A percentile compares a stretch with the other conserved stretches of the same genome.
Evolutionary conservation across 2,329 filamentous ascomycete genomes (phyloP).

Genomic region (Aspergillus sp.): DNA sequence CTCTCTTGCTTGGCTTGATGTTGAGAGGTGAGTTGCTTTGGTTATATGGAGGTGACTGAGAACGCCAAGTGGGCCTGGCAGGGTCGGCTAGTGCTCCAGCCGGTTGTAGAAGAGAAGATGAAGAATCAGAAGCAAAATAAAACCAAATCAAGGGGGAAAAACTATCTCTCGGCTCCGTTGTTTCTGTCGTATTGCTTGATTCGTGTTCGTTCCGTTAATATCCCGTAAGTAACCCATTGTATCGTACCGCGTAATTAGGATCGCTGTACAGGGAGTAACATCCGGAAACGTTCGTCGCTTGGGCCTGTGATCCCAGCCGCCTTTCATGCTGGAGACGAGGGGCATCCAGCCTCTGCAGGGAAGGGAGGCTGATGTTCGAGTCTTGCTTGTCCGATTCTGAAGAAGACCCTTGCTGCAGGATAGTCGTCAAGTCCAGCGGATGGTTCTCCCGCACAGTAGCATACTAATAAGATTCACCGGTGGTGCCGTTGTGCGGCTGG

Average conservation of each 20-base stretch:
- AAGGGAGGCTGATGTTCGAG: background rate
- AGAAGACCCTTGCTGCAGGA: background rate
- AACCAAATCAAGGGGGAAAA: background rate
- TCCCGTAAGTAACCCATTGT: slow-evolving; percentile 19
- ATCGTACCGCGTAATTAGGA: slow-evolving; percentile 20
- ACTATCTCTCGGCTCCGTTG: slow-evolving; percentile 9
- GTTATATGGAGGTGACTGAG: background rate
- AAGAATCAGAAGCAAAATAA: background rate
- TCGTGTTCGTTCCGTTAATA: slow-evolving; percentile 19
- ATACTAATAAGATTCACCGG: slow-evolving; percentile 46
- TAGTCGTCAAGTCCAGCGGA: slow-evolving; percentile 12
- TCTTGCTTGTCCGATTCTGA: background rate
- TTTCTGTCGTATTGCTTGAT: slow-evolving; percentile 15
- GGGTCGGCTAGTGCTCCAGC: background rate
- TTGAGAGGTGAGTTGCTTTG: background rate
- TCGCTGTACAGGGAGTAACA: slow-evolving; percentile 16
- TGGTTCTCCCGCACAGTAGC: slow-evolving; percentile 7
- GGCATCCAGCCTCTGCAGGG: background rate
- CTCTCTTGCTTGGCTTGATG: background rate
- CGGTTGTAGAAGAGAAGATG: background rate
- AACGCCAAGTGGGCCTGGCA: background rate
- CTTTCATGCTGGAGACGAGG: background rate
- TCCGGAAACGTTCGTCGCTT: slow-evolving; percentile 7
- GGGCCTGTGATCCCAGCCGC: slow-evolving; percentile 1
- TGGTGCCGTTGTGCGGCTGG: slow-evolving; percentile 51